Evolutionary conservation across 2,329 filamentous ascomycete species (phyloP).

Genomic region (Pseudopyricularia javanii): DNA sequence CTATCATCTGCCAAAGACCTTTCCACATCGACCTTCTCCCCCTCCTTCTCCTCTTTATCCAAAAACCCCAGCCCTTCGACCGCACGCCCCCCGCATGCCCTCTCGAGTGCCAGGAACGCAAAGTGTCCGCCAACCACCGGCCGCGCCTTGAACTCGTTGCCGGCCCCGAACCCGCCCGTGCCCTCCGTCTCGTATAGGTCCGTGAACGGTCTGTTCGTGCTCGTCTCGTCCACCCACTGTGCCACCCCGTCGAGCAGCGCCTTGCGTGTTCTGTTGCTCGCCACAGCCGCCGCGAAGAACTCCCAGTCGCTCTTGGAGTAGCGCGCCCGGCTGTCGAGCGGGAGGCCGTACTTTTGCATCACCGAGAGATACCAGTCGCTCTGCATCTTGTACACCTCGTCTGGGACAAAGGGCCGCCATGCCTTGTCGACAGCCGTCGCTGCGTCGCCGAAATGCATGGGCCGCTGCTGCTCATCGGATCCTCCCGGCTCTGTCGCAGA

Average conservation of each 20-base stretch:
- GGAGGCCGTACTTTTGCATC: conserved; percentile 70
- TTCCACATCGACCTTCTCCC: conserved; percentile 7
- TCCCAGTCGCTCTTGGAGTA: conserved; percentile 90
- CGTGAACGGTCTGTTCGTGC: conserved; percentile 61
- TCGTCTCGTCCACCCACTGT: conserved; percentile 73
- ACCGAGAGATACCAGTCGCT: conserved; percentile 72
- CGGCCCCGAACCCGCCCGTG: conserved; percentile 56
- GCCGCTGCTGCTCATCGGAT: not conserved
- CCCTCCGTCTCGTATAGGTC: conserved; percentile 77
- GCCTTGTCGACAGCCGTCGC: conserved; percentile 6
- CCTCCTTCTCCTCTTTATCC: conserved; percentile 19
- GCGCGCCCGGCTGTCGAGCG: conserved; percentile 68
- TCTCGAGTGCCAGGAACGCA: conserved; percentile 69
- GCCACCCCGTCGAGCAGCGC: conserved; percentile 66
- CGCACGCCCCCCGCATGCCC: conserved; percentile 62
- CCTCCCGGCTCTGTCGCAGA: not conserved
- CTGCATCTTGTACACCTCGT: conserved; percentile 65
- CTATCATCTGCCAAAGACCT: conserved; percentile 11
- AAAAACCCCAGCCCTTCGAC: conserved; percentile 42
- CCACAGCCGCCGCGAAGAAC: conserved; percentile 74
- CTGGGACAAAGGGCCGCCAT: conserved; percentile 52
- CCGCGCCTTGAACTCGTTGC: conserved; percentile 64
- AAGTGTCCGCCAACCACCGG: conserved; percentile 82
- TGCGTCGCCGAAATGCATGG: conserved; percentile 5
- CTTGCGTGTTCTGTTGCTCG: conserved; percentile 52